A percentile compares a stretch with the other conserved stretches of the same genome.
These are phyloP conservation scores for Ustilago xerochloae DNA, from an alignment of 1,284 basidiomycete genomes.

Conservation along the genomic window DNA sequence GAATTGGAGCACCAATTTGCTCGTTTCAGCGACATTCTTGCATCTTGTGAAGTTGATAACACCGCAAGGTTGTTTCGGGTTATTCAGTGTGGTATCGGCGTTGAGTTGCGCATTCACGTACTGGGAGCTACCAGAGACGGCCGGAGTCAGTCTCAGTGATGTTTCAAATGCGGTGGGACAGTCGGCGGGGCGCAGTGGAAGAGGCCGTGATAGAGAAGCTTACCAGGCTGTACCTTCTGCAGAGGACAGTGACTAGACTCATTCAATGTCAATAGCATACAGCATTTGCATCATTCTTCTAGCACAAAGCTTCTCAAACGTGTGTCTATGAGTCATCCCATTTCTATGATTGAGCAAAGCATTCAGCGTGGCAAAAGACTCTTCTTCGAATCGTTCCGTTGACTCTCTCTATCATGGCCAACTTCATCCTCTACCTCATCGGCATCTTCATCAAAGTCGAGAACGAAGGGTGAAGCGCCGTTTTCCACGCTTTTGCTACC, in stretches of 20 bases:
- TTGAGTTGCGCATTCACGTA: slow-evolving; percentile 54
- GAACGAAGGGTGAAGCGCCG: slow-evolving; percentile 18
- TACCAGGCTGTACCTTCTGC: slow-evolving; percentile 27
- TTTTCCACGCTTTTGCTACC: neutral
- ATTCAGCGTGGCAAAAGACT: slow-evolving; percentile 17
- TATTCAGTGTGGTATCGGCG: slow-evolving; percentile 46
- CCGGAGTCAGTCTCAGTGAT: slow-evolving; percentile 44
- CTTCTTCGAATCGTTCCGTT: neutral
- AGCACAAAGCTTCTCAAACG: neutral
- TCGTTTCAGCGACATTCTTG: slow-evolving; percentile 46
- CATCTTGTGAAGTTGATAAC: slow-evolving; percentile 48
- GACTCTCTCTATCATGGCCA: neutral
- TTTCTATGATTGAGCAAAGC: neutral
- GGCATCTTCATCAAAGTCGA: slow-evolving; percentile 23
- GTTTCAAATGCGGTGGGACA: slow-evolving; percentile 8
- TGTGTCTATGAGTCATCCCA: neutral
- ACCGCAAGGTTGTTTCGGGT: slow-evolving; percentile 44
- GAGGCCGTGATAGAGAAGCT: neutral
- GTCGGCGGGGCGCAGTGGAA: neutral
- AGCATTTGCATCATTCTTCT: neutral
- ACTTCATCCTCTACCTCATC: slow-evolving; percentile 5
- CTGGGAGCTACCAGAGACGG: slow-evolving; percentile 49
- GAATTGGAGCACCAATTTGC: slow-evolving; percentile 52
- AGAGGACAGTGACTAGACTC: slow-evolving; percentile 11
- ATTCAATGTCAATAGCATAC: neutral